Evolutionary conservation across 139 green algal genomes (phyloP), one percentile per base, ranked within the genome.

Genomic region (Chlamydomonas incerta): DNA sequence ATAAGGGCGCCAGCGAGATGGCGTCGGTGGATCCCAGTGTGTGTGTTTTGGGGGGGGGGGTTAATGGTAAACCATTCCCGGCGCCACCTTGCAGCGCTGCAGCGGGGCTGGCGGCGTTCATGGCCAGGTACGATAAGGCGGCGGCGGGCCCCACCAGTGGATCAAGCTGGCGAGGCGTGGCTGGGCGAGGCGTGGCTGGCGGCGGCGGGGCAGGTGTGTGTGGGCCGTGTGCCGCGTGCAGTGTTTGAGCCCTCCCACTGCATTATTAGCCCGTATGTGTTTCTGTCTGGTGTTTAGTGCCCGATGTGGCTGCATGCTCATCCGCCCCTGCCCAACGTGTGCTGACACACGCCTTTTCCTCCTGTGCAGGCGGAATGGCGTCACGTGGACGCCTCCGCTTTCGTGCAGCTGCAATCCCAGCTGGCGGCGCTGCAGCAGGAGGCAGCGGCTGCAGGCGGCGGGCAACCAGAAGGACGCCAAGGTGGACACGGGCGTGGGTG

Each of bases 101-200:
- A 92, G 84, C 24, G 72, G 35, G 91, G 73, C 58, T 92, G 47
- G 35, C 73, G 0, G 41, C 47, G 4, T 93, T 93, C 46, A 31
- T 81, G 72, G 15, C n/a, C 13, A 67, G 28, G 17, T 75, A 60
- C 33, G 46, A 41, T 89, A 92, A 74, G 41, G 71, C 72, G 3
- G 91, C 91, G 0, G 58, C 68, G 0, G 95, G 95, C 0, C 91
- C 94, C 37, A 92, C 91, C 82, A 97, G 88, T 96, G 92, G 89
- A 85, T 89, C 2, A 90, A 91, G 41, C 87, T 94, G 50, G 88
- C 89, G n/a, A n/a, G 63, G 91, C 93, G 26, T 96, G 96, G 81
- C 72, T 95, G 81, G 63, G 68, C 62, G 88, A 93, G 72, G 87
- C 88, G 5, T 92, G 88, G 81, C 82, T 73, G 8, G 75, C 75